Evolutionary conservation across 129 eudicot species (phyloP), one percentile per base, ranked within the genome.

Genomic region (Artemisia annua): DNA sequence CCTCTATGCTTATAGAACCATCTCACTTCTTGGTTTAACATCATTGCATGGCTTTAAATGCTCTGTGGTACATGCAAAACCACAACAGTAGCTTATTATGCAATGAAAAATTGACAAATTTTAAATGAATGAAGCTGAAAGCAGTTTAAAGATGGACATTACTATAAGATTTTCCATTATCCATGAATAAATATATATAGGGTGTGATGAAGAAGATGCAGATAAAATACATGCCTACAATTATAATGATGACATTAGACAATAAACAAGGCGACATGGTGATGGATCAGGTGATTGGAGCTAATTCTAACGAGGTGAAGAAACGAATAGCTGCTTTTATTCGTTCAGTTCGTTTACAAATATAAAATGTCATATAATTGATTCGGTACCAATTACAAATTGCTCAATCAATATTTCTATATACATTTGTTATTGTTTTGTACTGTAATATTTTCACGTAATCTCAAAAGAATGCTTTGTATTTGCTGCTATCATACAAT

Each of bases 141-240:
- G 61, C 77, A 70, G 64, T 62, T 63, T 77, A 5, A 73, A 75
- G 69, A 76, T 28, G 11, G 69, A 71, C 79, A 75, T 71, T 57
- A 72, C 80, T 48, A 32, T 70, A 68, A 69, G 68, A 66, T 57
- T 63, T 81, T n/a, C n/a, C n/a, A n/a, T n/a, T n/a, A n/a, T n/a
- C 18, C 13, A 56, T 2, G 11, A 18, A 44, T 1, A n/a, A n/a
- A n/a, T n/a, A 7, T 43, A n/a, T 14, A 17, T 8, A 17, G 96
- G 91, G 83, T 64, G 79, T 88, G 48, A 89, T 84, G 58, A 24
- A 82, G 26, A 81, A 88, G 56, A 75, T 80, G 80, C 82, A 76
- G 72, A 77, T 88, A 19, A 88, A 86, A 71, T 91, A 89, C 7
- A 88, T 88, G 95, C 95, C 95, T 43, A 88, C 88, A 15, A 83